Base-by-base conservation (phyloP, 140 eudicot species). In the Anethum foeniculum region DNA sequence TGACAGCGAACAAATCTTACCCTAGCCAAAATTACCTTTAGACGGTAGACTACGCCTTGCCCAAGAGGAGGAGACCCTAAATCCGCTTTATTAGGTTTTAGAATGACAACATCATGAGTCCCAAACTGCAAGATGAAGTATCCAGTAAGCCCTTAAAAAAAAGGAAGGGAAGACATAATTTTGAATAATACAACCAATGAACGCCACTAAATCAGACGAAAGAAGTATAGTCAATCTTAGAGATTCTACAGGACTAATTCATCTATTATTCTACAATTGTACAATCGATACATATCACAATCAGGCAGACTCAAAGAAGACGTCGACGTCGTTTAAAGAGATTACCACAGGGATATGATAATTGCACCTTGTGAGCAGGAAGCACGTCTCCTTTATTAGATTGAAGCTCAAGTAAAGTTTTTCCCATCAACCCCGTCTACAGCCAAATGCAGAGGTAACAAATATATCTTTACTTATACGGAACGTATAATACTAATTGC, bases 301-400 rank as follows among this genome's bases (percentile, higher is more conserved):
- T 18, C 19, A 36, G 4, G 15, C 28, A 12, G 16, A 34, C n/a
- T 51, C 8, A 18, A 34, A 52, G 1, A 32, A 51, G 7, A 44
- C 39, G 18, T 9, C 23, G 7, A 44, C 39, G 56, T 10, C 21
- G 56, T 52, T 34, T 0, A 1, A 78, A 78, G 74, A 82, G 43
- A 79, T 71, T 81, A 60, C 78, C 44, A 44, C 51, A 46, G 41
- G 25, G 25, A 27, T 27, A 75, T 47, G 36, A 71, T 36, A 54
- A 80, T 56, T 78, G 81, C 72, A 95, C 99, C 94, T 88, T 94
- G 90, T 94, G 98, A 78, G 93, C 89, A 39, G 98, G 98, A 80
- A 94, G 96, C 77, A 94, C 97, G 56, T 95, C 97, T 58, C 96
- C 99, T 90, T 95, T 95, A 72, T 90, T 92, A 27, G 97, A 95